Percentiles rank a stretch among this genome's conserved stretches.
Conservation (phyloP, 2,329 filamentous ascomycete species). For the Trichoderma breve region DNA sequence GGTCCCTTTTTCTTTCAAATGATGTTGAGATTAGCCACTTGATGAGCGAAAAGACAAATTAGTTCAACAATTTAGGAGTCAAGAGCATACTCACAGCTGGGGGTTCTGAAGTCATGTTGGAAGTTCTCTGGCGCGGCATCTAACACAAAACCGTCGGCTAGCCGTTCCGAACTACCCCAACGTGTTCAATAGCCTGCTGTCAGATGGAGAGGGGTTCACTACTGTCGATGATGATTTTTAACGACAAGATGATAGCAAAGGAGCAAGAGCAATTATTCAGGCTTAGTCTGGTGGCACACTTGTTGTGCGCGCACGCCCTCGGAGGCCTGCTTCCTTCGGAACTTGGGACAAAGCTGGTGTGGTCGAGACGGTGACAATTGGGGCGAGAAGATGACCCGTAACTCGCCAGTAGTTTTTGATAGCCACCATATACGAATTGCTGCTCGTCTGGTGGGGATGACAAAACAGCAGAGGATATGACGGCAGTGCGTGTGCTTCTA, state of each 20-base stretch:
- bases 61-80: neutral
- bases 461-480: neutral
- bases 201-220: neutral
- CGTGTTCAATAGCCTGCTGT: neutral
- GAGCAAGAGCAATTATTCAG: neutral
- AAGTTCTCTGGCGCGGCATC: constrained; percentile 19
- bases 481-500: neutral
- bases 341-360: neutral
- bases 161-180: neutral
- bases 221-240: neutral
- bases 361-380: neutral
- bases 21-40: neutral
- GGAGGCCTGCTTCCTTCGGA: neutral
- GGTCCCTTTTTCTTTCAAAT: constrained; percentile 16
- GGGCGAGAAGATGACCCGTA: neutral
- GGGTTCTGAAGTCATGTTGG: neutral
- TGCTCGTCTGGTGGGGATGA: neutral
- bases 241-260: neutral
- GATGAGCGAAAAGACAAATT: neutral
- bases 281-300: neutral
- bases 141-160: neutral
- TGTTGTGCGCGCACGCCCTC: neutral
- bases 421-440: neutral
- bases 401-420: neutral
- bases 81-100: constrained; percentile 15